Evolutionary conservation across 176 grass and related monocot species (phyloP).

Genomic region (Melocanna baccifera): DNA sequence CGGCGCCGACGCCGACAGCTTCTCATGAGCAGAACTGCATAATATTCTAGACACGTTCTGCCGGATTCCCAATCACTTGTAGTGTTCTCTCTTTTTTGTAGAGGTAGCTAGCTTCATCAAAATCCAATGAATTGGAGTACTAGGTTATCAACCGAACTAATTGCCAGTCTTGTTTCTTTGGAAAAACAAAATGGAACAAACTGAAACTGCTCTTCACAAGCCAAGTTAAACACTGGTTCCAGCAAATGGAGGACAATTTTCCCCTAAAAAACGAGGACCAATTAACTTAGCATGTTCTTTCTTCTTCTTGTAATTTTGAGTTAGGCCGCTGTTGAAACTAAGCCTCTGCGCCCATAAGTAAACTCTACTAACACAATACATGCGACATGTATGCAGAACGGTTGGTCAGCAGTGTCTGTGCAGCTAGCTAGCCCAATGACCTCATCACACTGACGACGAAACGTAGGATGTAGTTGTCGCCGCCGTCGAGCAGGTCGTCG

Average conservation of each 20-base stretch:
- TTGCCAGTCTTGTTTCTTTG: neutral
- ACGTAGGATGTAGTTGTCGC: conserved; percentile 56
- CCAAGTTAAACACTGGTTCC: neutral
- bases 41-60: conserved; percentile 1
- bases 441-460: conserved; percentile 56
- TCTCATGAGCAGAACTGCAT: neutral
- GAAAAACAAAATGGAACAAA: neutral
- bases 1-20: conserved; percentile 24
- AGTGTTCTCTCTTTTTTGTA: neutral
- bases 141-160: neutral
- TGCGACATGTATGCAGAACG: neutral
- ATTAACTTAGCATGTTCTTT: neutral
- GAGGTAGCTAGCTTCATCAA: neutral
- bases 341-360: neutral
- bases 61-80: neutral
- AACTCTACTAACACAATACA: neutral
- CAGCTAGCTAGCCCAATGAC: conserved; percentile 21
- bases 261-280: neutral
- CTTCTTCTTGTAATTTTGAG: neutral
- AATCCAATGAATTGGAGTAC: neutral
- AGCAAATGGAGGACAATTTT: neutral
- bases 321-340: neutral
- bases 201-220: neutral
- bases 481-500: conserved; percentile 45
- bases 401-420: neutral